Conservation (phyloP, 2,329 filamentous ascomycete genomes). For the Penicillium sp. region DNA sequence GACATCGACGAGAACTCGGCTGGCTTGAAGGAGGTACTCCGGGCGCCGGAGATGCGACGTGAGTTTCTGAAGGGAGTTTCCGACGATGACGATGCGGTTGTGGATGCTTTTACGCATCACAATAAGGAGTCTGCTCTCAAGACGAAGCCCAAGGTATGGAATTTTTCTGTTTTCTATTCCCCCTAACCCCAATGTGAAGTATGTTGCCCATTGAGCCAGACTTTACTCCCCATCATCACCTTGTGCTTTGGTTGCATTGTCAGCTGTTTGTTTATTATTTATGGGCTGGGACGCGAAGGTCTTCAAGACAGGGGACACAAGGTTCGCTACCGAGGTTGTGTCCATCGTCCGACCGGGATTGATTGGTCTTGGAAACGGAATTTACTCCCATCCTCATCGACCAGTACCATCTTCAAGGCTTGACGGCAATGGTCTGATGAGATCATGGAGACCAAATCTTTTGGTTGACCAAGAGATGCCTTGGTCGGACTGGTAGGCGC, state of each 20-base stretch:
- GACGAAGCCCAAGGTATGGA: conserved; percentile 67
- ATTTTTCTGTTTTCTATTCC: conserved; percentile 19
- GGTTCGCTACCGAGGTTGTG: background rate
- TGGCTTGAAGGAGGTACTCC: conserved; percentile 60
- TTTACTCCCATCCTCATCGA: background rate
- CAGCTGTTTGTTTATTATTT: background rate
- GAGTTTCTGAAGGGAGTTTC: conserved; percentile 55
- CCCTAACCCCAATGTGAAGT: background rate
- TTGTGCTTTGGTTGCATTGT: background rate
- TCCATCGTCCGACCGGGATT: conserved; percentile 4
- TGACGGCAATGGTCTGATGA: background rate
- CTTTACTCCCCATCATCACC: background rate
- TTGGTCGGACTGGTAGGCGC: background rate
- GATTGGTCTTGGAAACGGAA: background rate
- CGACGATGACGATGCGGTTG: conserved; percentile 50
- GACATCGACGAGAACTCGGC: conserved; percentile 67
- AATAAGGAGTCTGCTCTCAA: conserved; percentile 72
- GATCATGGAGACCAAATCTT: background rate
- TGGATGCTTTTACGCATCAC: conserved; percentile 60
- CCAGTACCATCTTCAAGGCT: background rate
- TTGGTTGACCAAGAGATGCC: background rate
- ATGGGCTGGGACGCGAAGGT: background rate
- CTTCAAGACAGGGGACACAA: background rate
- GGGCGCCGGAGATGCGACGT: conserved; percentile 51
- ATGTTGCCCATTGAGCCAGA: background rate